Base-by-base conservation (phyloP, 2,329 filamentous ascomycete genomes). In the Phialocephala subalpina region DNA sequence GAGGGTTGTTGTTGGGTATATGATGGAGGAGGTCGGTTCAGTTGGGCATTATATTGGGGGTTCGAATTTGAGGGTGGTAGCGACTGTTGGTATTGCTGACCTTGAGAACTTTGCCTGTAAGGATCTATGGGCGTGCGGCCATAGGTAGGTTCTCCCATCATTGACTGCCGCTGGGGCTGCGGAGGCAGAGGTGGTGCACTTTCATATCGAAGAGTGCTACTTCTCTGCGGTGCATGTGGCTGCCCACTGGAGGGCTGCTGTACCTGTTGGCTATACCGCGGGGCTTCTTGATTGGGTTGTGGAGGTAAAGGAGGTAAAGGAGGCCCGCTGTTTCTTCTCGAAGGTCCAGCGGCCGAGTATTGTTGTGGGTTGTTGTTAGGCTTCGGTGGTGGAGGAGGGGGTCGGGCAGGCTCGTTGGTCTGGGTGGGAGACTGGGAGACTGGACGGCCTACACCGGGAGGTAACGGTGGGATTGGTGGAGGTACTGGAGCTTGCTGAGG, bases 401-500 rank as follows among this genome's bases (percentile, higher is more conserved):
- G 76, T 38, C 64, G 70, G 60, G 66, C 45, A 55, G 69, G 67
- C 25, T 70, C 64, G n/a, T 59, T 76, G 1, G 74, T 75, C 33
- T 74, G 75, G 74, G 70, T 56, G 72, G 73, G 12, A 70, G 80
- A 69, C 73, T 80, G 52, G 74, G 81, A 62, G n/a, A 81, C 78
- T 33, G 78, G 79, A 62, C 82, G 78, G 73, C 90, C 89, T 65
- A 90, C 81, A 73, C 91, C 89, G 29, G 88, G 87, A 9, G 91
- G 92, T 20, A 91, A 82, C 62, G 92, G 91, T 66, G 92, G 92
- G n/a, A 91, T 79, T 14, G 90, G 89, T 36, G 91, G 91, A 58
- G 89, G 88, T 64, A 82, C 80, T 33, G 76, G 70, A 18, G 75
- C 80, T 38, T 67, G 74, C 56, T 76, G 78, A 42, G 70, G 73